Conservation (phyloP, 2,329 filamentous ascomycete species). For the Penicillium brasilianum region DNA sequence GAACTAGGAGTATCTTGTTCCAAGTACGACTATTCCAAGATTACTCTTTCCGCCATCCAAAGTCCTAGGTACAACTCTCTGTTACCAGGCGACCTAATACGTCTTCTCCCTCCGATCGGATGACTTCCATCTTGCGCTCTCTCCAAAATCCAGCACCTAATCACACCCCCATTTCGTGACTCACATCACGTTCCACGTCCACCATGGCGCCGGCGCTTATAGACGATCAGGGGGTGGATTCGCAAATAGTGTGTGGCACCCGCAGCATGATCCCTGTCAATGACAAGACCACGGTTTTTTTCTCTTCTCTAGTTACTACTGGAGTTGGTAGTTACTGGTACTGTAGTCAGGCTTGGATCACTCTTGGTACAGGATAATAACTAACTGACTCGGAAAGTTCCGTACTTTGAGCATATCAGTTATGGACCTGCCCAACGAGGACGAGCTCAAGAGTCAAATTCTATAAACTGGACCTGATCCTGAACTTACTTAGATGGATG, state of each 20-base stretch:
- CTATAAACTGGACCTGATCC: background rate
- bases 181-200: constrained; percentile 18
- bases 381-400: background rate
- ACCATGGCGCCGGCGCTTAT: constrained; percentile 31
- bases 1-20: too few relatives aligned
- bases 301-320: too few relatives aligned
- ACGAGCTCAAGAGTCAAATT: background rate
- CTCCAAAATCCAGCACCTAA: constrained; percentile 9
- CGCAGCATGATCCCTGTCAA: background rate
- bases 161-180: constrained; percentile 10
- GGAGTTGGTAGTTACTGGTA: background rate
- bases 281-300: background rate
- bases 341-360: too few relatives aligned
- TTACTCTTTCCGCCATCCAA: too few relatives aligned
- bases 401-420: background rate
- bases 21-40: too few relatives aligned
- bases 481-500: background rate
- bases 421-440: constrained; percentile 2
- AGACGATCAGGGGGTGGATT: constrained; percentile 11
- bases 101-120: constrained; percentile 7
- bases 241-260: background rate
- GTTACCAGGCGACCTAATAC: too few relatives aligned
- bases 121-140: constrained; percentile 5
- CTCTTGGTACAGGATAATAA: background rate
- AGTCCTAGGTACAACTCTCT: too few relatives aligned